Evolutionary conservation across 306 rosid genomes (phyloP), one percentile per base, ranked within the genome.

Genomic region (Vicia villosa): DNA sequence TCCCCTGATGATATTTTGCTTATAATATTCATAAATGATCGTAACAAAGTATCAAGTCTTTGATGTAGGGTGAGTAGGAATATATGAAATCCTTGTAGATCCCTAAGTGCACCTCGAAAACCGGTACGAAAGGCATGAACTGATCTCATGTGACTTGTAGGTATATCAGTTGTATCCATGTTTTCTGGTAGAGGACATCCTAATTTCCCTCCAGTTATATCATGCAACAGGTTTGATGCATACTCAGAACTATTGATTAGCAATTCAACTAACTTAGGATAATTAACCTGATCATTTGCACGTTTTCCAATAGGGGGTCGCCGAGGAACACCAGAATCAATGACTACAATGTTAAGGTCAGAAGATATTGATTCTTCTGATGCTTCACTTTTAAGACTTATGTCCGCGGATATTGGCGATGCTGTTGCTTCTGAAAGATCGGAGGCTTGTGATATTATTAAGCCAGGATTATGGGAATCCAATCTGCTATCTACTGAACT

Each of bases 261-360:
- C 75, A 94, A 82, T 84, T 94, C 99, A 71, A 94, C 91, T 86
- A 94, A 76, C 82, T 82, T 94, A 21, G 99, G 99, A 75, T 91
- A 94, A 80, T 68, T 84, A 24, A 80, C 96, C 46, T 91, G 99
- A 80, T 94, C 99, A 77, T 88, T 82, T 81, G 92, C 81, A 47
- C 97, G 99, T 77, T 91, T 94, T 71, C 97, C 99, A 19, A 89
- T 95, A 42, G 99, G 97, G 34, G 99, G 99, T 11, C 96, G 81
- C 67, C 96, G 99, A 70, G 99, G 99, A 77, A 94, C 99, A 57
- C 91, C 88, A 5, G 96, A 92, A 66, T 92, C 99, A 77, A 94
- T 91, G 75, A 97, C 99, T 84, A 89, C 85, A 69, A 89, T 78
- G 74, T 79, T 83, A 24, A 84, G 78, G 76, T 90, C 96, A 30